A percentile compares a stretch with the other conserved stretches of the same genome.
Evolutionary conservation across 306 rosid genomes (phyloP).

Genomic region (Fragaria ananassa): DNA sequence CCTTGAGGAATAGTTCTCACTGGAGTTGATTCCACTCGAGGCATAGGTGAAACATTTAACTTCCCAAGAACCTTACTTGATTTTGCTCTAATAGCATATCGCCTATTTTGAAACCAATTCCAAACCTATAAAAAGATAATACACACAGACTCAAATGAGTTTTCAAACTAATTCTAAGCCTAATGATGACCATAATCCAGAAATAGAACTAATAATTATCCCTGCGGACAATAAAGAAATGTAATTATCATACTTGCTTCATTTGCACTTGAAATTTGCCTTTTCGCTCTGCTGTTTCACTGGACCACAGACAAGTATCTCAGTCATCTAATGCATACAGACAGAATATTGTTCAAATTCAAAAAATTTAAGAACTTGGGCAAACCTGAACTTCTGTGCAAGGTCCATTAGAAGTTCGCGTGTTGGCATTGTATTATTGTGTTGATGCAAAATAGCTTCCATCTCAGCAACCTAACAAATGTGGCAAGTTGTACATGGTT

Average conservation of each 20-base stretch:
- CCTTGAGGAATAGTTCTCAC: conserved; percentile 58
- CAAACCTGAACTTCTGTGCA: conserved; percentile 94
- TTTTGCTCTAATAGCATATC: conserved; percentile 87
- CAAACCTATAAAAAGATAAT: conserved; percentile 58
- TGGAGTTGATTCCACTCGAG: conserved; percentile 62
- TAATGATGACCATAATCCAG: background rate
- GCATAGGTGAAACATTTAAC: conserved; percentile 71
- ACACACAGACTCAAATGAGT: conserved; percentile 22
- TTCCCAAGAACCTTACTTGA: conserved; percentile 74
- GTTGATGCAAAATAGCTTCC: conserved; percentile 81
- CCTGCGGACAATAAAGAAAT: background rate
- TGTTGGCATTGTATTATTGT: conserved; percentile 78
- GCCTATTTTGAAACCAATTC: conserved; percentile 99
- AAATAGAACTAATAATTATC: background rate
- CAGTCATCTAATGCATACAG: background rate
- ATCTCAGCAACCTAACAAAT: conserved; percentile 72
- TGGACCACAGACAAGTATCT: conserved; percentile 28
- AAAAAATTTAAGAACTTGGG: conserved; percentile 16
- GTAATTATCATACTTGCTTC: conserved; percentile 71
- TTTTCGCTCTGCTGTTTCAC: conserved; percentile 79
- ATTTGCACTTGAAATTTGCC: conserved; percentile 90
- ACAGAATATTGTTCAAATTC: conserved; percentile 14
- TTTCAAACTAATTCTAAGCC: background rate
- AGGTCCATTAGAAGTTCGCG: conserved; percentile 71
- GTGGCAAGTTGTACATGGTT: conserved; percentile 8